Evolutionary conservation across 2,329 filamentous ascomycete species (phyloP).

Genomic region (Arthrobotrys sinensis): DNA sequence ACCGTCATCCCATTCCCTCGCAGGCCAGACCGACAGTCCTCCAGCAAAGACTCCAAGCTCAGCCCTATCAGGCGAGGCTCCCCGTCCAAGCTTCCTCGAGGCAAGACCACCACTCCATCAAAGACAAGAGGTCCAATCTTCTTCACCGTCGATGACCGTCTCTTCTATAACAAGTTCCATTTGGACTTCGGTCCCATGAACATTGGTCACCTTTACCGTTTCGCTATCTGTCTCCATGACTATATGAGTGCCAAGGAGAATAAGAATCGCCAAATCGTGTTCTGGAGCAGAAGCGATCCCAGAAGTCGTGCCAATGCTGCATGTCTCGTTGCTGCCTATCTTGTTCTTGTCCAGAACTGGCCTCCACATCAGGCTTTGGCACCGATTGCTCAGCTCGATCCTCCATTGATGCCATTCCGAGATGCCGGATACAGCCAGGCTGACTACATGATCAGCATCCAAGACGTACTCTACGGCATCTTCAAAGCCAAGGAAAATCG

Average conservation of each 20-base stretch:
- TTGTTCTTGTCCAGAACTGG: slow-evolving; percentile 97
- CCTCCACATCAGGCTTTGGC: slow-evolving; percentile 94
- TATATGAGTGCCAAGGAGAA: slow-evolving; percentile 92
- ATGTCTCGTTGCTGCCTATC: slow-evolving; percentile 95
- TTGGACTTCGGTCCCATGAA: slow-evolving; percentile 98
- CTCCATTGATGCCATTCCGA: slow-evolving; percentile 97
- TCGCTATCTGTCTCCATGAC: slow-evolving; percentile 95
- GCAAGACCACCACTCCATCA: slow-evolving; percentile 64
- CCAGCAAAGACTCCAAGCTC: slow-evolving; percentile 72
- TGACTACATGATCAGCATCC: slow-evolving; percentile 94
- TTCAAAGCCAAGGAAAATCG: slow-evolving; percentile 99
- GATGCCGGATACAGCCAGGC: slow-evolving; percentile 99
- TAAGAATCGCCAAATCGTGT: slow-evolving; percentile 89
- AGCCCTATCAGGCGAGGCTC: slow-evolving; percentile 58
- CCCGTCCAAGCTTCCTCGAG: slow-evolving; percentile 61
- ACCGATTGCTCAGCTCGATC: slow-evolving; percentile 95
- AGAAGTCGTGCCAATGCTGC: slow-evolving; percentile 95
- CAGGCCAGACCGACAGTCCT: slow-evolving; percentile 75
- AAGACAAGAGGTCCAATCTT: slow-evolving; percentile 82
- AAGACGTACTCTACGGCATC: slow-evolving; percentile 97
- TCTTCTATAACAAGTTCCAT: slow-evolving; percentile 98
- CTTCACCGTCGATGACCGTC: slow-evolving; percentile 92
- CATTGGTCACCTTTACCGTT: slow-evolving; percentile 96
- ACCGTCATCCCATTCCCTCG: slow-evolving; percentile 88
- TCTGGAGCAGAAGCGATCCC: slow-evolving; percentile 94